Percentiles rank a stretch among this genome's conserved stretches.
Conservation (phyloP, 192 early-diverging fungal genomes). For the Haplosporangium gracile region DNA sequence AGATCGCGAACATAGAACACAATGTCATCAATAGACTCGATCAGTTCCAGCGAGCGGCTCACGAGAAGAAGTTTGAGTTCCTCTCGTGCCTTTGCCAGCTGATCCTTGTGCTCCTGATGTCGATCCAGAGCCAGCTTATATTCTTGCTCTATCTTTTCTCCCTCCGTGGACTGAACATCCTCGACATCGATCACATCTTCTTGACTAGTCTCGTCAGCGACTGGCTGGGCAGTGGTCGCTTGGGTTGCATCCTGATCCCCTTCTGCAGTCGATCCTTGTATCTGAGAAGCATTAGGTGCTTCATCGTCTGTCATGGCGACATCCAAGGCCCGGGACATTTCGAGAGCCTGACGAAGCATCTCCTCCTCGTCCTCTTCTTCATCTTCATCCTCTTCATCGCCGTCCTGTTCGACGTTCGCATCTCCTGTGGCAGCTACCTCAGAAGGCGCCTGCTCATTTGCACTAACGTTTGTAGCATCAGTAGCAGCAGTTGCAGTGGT, state of each 20-base stretch:
- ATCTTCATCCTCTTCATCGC: conserved; percentile 45
- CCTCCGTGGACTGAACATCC: conserved; percentile 29
- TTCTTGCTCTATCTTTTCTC: conserved; percentile 61
- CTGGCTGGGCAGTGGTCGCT: not conserved
- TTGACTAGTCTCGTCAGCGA: not conserved
- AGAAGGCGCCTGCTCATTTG: conserved; percentile 4
- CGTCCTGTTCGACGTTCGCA: conserved; percentile 17
- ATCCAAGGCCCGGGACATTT: conserved; percentile 45
- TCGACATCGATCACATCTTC: conserved; percentile 33
- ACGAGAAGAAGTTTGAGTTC: conserved; percentile 57
- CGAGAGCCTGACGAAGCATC: conserved; percentile 51
- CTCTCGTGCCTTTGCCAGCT: conserved; percentile 56
- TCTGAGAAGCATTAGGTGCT: conserved; percentile 49
- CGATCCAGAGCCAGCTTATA: conserved; percentile 57
- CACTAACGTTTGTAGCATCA: not conserved
- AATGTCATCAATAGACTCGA: conserved; percentile 69
- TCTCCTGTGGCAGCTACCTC: conserved; percentile 43
- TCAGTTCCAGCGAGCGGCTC: conserved; percentile 52
- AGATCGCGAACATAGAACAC: conserved; percentile 79
- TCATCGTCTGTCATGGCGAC: conserved; percentile 19
- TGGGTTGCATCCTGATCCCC: conserved; percentile 19
- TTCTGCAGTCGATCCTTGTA: conserved; percentile 47
- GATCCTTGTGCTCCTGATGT: conserved; percentile 48
- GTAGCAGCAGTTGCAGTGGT: conserved; percentile 11
- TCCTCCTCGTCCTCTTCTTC: conserved; percentile 46